These are phyloP conservation scores for Zygoascus hellenicus DNA, from an alignment of 1,139 yeast genomes.

Conservation along the genomic window DNA sequence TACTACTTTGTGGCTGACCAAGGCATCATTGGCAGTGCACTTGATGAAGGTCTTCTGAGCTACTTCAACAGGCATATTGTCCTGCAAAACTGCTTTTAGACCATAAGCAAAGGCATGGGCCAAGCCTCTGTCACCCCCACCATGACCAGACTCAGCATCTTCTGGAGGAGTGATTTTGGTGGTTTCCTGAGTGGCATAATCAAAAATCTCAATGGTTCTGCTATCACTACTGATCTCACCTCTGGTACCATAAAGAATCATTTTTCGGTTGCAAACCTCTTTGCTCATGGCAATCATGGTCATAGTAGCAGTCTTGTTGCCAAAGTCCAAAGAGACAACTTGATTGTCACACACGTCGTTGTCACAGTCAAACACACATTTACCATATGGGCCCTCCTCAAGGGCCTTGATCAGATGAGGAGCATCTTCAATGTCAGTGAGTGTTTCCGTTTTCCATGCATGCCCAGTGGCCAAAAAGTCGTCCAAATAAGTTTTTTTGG, in stretches of 20 bases:
- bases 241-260: conserved; percentile 25
- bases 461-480: conserved; percentile 19
- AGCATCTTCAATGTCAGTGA: conserved; percentile 25
- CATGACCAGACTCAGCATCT: conserved; percentile 25
- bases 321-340: conserved; percentile 25
- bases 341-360: conserved; percentile 29
- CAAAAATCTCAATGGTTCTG: conserved; percentile 22
- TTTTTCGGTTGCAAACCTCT: conserved; percentile 25
- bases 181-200: conserved; percentile 22
- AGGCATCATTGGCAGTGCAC: conserved; percentile 26
- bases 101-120: conserved; percentile 26
- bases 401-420: conserved; percentile 22
- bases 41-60: conserved; percentile 21
- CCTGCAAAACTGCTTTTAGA: conserved; percentile 18
- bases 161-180: conserved; percentile 16
- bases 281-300: conserved; percentile 28
- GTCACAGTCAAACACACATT: conserved; percentile 26
- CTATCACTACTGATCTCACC: conserved; percentile 27
- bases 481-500: conserved; percentile 24
- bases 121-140: conserved; percentile 28
- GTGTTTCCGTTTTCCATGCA: conserved; percentile 19
- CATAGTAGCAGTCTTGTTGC: conserved; percentile 27
- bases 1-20: conserved; percentile 25
- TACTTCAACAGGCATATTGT: conserved; percentile 18
- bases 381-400: conserved; percentile 24